These are phyloP conservation scores for Solanum clarkiae DNA, from an alignment of 257 asterid species.

Conservation along the genomic window DNA sequence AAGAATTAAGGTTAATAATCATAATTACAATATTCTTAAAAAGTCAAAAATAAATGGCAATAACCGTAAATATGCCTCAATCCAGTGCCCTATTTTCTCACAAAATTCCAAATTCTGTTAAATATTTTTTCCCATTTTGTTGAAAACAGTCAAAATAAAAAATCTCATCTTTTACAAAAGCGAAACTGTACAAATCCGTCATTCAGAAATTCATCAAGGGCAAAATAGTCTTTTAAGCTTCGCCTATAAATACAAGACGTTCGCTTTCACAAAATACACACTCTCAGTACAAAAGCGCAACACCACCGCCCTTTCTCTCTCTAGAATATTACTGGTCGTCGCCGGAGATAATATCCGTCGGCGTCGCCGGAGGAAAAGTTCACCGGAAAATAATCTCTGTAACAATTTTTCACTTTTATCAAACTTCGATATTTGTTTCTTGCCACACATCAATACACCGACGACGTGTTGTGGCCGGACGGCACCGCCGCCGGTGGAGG, in stretches of 20 bases:
- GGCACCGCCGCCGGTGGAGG: background rate
- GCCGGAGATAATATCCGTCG: background rate
- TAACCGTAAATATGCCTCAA: conserved; percentile 1
- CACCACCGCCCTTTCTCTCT: conserved; percentile 6
- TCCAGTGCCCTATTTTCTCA: background rate
- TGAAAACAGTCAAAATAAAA: conserved; percentile 43
- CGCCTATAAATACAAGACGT: conserved; percentile 24
- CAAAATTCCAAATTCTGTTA: conserved; percentile 10
- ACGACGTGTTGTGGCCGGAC: background rate
- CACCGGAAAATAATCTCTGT: background rate
- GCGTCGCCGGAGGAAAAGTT: background rate
- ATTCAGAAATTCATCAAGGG: conserved; percentile 18
- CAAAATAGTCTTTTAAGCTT: conserved; percentile 8
- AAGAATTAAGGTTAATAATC: background rate
- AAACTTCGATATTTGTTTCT: background rate
- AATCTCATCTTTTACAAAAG: conserved; percentile 27
- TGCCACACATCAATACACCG: background rate
- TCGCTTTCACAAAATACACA: conserved; percentile 36
- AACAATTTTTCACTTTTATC: background rate
- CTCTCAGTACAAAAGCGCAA: background rate
- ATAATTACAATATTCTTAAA: background rate
- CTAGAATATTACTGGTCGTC: background rate
- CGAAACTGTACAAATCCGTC: conserved; percentile 36
- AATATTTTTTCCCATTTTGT: conserved; percentile 7
- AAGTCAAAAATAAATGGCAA: conserved; percentile 14